Base-by-base conservation (phyloP, 768 basidiomycete species). In the Leccinum obscurum region DNA sequence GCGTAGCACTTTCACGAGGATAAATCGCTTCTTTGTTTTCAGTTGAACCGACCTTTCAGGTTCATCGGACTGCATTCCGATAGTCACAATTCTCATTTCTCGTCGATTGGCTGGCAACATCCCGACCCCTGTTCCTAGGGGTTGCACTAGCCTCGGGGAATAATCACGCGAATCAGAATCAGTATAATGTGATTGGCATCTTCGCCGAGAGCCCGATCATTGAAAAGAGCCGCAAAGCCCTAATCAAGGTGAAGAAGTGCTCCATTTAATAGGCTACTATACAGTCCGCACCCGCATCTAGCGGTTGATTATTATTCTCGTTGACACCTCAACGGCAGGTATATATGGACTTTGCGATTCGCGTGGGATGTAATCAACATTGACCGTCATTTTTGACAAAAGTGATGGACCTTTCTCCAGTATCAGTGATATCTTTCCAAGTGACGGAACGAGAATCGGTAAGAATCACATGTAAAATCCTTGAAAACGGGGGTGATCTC, bases 1-100 rank as follows among this genome's bases (percentile, higher is more conserved):
- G 13, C 57, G 41, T 44, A 44, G 14, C 0, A 58, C 58, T 60
- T 59, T 64, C 64, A 64, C 49, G 57, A 37, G 62, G 52, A 55
- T 26, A 37, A 20, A 28, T 39, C 2, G 14, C 8, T 17, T 20
- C 10, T 6, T 17, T 37, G 15, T 6, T 17, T 26, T 26, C 6
- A 11, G 56, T 17, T 7, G 20, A 20, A 32, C 24, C 56, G 14
- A 22, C n/a, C n/a, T 60, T 37, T 58, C 59, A 17, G 35, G 37
- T 8, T 11, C 24, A 3, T 34, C 30, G 17, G 57, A 20, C 28
- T 14, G 9, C 10, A 26, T 22, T n/a, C 14, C 24, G 9, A 46
- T 37, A 37, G 10, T 39, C 54, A 30, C 20, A 24, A 17, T 17
- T 9, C 20, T n/a, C 28, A 22, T 35, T 20, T 49, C 17, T 48